Evolutionary conservation across 768 basidiomycete genomes (phyloP).

Genomic region (Suillus subaureus): DNA sequence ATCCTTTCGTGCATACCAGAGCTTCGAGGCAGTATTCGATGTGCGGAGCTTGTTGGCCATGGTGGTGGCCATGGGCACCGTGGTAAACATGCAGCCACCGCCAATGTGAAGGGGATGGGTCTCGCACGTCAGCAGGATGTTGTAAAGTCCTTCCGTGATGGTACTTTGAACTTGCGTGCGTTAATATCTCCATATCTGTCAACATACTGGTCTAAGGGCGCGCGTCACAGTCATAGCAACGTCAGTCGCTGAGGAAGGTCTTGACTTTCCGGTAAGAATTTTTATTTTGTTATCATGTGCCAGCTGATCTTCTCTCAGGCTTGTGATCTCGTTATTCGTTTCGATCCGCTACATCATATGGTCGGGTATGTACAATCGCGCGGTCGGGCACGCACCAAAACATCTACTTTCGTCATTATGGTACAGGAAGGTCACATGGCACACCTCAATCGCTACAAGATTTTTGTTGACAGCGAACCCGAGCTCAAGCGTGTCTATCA

Average conservation of each 20-base stretch:
- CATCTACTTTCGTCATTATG: slow-evolving; percentile 83
- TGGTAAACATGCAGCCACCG: slow-evolving; percentile 19
- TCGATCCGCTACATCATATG: slow-evolving; percentile 81
- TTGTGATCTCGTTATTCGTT: slow-evolving; percentile 85
- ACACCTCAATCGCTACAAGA: slow-evolving; percentile 59
- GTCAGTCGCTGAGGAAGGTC: slow-evolving; percentile 88
- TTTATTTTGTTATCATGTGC: not conserved
- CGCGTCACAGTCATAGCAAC: slow-evolving; percentile 68
- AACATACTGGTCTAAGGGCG: not conserved
- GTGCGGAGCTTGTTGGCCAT: slow-evolving; percentile 73
- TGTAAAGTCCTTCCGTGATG: slow-evolving; percentile 64
- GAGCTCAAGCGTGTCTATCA: slow-evolving; percentile 67
- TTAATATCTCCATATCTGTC: slow-evolving; percentile 16
- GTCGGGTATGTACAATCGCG: slow-evolving; percentile 89
- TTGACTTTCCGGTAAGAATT: slow-evolving; percentile 76
- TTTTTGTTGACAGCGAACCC: slow-evolving; percentile 62
- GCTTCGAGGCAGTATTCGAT: slow-evolving; percentile 56
- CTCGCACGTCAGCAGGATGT: slow-evolving; percentile 57
- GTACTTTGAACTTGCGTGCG: slow-evolving; percentile 69
- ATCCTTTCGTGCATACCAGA: slow-evolving; percentile 63
- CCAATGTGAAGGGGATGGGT: slow-evolving; percentile 53
- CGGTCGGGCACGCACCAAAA: slow-evolving; percentile 77
- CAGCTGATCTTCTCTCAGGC: slow-evolving; percentile 47
- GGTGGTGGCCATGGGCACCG: slow-evolving; percentile 45
- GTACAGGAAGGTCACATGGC: slow-evolving; percentile 59